These are phyloP conservation scores for Chaetomiaceae sp. DNA, from an alignment of 2,329 filamentous ascomycete species.

Conservation along the genomic window DNA sequence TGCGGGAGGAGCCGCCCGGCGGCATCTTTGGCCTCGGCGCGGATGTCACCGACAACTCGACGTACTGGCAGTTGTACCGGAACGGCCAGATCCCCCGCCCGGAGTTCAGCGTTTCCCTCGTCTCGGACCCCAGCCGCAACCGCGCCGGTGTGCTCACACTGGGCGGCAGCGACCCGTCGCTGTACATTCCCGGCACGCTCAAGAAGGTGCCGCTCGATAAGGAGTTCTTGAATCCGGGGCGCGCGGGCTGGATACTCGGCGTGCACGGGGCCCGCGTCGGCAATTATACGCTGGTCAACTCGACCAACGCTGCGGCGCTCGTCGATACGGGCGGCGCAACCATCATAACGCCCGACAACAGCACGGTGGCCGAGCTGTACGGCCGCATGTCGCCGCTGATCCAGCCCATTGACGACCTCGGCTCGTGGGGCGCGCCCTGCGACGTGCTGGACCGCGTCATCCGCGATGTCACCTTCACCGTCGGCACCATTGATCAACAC, in stretches of 20 bases:
- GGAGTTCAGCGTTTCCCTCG: conserved; percentile 30
- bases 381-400: conserved; percentile 31
- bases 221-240: conserved; percentile 15
- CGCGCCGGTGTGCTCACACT: conserved; percentile 31
- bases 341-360: conserved; percentile 30
- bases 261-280: conserved; percentile 28
- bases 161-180: conserved; percentile 31
- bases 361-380: conserved; percentile 31
- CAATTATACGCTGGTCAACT: conserved; percentile 20
- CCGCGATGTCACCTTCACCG: conserved; percentile 30
- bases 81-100: conserved; percentile 26
- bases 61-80: conserved; percentile 31
- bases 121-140: conserved; percentile 10
- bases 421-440: conserved; percentile 35
- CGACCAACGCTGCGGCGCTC: conserved; percentile 23
- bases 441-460: conserved; percentile 27
- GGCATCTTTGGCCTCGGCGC: conserved; percentile 33
- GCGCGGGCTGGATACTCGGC: conserved; percentile 28
- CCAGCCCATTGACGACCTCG: conserved; percentile 29
- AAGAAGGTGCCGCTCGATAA: conserved; percentile 26
- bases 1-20: conserved; percentile 30
- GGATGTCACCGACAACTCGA: conserved; percentile 15
- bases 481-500: conserved; percentile 24
- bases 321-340: conserved; percentile 33
- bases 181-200: conserved; percentile 29